Conservation (phyloP, 257 asterid species). For the Mitragyna speciosa region DNA sequence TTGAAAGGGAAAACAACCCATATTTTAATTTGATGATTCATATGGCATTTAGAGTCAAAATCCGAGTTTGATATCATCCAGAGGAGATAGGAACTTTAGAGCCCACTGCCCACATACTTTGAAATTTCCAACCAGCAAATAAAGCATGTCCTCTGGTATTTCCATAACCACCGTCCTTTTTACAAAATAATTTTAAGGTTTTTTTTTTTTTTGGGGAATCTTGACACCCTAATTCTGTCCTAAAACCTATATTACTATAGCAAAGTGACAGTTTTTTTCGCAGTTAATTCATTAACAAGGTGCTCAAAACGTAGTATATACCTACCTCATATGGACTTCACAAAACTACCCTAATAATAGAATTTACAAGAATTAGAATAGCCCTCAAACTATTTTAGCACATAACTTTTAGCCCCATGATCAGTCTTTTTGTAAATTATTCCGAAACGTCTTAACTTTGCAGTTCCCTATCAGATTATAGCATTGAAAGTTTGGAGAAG, state of each 20-base stretch:
- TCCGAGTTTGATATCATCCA: slow-evolving; percentile 25
- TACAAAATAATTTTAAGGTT: background rate
- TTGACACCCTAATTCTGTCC: background rate
- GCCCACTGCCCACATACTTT: slow-evolving; percentile 46
- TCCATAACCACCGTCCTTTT: slow-evolving; percentile 18
- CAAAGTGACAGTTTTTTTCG: background rate
- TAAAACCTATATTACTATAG: background rate
- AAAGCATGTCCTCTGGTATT: background rate
- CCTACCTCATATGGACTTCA: background rate
- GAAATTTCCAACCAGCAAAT: slow-evolving; percentile 28
- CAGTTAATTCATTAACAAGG: background rate
- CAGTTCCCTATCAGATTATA: background rate
- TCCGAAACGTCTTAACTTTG: background rate
- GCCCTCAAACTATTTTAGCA: background rate
- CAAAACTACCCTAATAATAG: background rate
- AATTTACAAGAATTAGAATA: background rate
- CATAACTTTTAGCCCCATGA: background rate
- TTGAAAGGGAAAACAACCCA: background rate
- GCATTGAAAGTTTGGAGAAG: background rate
- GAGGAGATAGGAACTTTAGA: slow-evolving; percentile 7
- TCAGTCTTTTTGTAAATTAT: background rate
- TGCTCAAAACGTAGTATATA: background rate
- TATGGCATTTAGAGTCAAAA: slow-evolving; percentile 35
- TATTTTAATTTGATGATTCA: slow-evolving; percentile 25
- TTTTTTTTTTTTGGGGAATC: background rate